phyloP scores from a whole-genome alignment of 306 rosid genomes.

The Dicorynia guianensis region DNA sequence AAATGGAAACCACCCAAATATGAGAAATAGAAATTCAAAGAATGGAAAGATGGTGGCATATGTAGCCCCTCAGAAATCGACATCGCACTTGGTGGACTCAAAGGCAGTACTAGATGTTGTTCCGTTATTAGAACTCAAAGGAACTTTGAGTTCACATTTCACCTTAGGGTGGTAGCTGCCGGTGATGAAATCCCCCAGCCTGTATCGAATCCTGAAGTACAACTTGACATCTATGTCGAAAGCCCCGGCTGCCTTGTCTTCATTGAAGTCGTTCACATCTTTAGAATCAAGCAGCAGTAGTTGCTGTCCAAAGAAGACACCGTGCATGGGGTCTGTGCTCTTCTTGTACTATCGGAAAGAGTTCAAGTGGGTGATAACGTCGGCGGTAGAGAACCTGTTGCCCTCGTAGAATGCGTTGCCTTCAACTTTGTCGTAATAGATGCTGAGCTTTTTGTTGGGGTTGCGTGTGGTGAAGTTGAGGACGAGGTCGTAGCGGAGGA shows the following conservation, averaged over 20 bases:
- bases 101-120: slow-evolving; percentile 34
- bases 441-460: slow-evolving; percentile 48
- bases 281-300: slow-evolving; percentile 23
- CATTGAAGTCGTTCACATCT: slow-evolving; percentile 30
- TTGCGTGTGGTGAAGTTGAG: slow-evolving; percentile 57
- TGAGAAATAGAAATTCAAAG: no score
- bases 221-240: slow-evolving; percentile 57
- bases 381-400: slow-evolving; percentile 14
- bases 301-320: slow-evolving; percentile 48
- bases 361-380: slow-evolving; percentile 38
- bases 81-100: slow-evolving; percentile 47
- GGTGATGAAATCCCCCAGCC: slow-evolving; percentile 44
- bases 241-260: slow-evolving; percentile 35
- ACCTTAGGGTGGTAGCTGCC: slow-evolving; percentile 45
- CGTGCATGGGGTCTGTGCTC: slow-evolving; percentile 46
- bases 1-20: no score
- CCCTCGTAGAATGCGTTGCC: slow-evolving; percentile 44
- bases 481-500: slow-evolving; percentile 43
- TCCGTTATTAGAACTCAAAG: slow-evolving; percentile 49
- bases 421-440: slow-evolving; percentile 52
- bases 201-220: slow-evolving; percentile 52
- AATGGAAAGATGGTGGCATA: no score
- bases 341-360: slow-evolving; percentile 41
- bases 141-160: slow-evolving; percentile 62
- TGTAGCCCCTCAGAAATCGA: slow-evolving; percentile 5